Evolutionary conservation across 805 yeast species (phyloP), one percentile per base, ranked within the genome.

Genomic region (Metschnikowia peoriensis): DNA sequence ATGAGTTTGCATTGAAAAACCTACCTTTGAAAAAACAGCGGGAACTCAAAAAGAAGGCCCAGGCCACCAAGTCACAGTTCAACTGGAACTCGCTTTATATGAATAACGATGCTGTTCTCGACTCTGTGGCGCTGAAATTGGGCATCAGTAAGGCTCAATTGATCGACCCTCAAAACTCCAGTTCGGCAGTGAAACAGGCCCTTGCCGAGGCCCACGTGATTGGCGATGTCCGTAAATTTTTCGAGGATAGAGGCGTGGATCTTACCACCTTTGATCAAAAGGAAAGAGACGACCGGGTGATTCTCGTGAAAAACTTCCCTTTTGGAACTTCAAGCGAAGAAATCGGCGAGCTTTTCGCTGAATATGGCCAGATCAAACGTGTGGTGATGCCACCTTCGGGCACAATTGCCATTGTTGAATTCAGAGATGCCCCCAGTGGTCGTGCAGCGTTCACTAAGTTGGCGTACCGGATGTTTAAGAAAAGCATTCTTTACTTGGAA

Each of bases 181-280:
- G 79, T 54, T 87, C 96, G 48, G 97, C 97, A 1, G 98, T 94
- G 12, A 89, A 92, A 66, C 98, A 92, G 70, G 98, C 99, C 0
- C 79, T 94, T 57, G 98, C 99, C 0, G 99, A 94, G 72, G 96
- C 97, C 2, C 94, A 91, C 64, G 97, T 92, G 15, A 85, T 94
- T 63, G 94, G 92, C 43, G 94, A 87, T 68, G 96, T 94, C 11
- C 82, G 97, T 64, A 82, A 83, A 60, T 94, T 84, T 70, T 94
- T 94, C 68, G 96, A 90, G 67, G 70, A 75, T 27, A 86, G 86
- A 65, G 96, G 96, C 37, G 89, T 94, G 41, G 97, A 93, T 72
- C 73, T 94, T 54, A 77, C 86, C 2, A 79, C 83, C 37, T 93
- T 94, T 65, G 72, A 72, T 46, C 76, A 77, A 55, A 78, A 73